A percentile compares a stretch with the other conserved stretches of the same genome.
Evolutionary conservation across 768 basidiomycete genomes (phyloP).

Genomic region (Mycena maculata): DNA sequence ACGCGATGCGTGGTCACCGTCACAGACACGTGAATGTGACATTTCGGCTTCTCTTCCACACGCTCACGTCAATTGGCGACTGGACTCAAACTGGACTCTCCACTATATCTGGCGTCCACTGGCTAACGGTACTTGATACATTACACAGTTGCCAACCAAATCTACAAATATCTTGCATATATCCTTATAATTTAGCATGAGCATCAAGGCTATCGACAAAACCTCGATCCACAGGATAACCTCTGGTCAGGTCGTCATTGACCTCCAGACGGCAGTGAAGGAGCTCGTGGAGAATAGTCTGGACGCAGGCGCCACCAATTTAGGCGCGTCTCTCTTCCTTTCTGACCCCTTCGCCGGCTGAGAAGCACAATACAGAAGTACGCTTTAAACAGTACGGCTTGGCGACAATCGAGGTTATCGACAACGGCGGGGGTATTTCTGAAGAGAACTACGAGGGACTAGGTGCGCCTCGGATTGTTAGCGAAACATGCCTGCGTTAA

Average conservation of each 20-base stretch:
- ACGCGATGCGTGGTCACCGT: neutral
- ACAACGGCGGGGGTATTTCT: constrained; percentile 91
- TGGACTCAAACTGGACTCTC: no score
- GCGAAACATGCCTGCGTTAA: neutral
- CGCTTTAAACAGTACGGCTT: constrained; percentile 91
- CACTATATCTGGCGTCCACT: no score
- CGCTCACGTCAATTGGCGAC: neutral
- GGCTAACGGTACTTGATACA: no score
- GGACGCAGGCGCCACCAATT: constrained; percentile 88
- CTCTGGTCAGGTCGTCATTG: constrained; percentile 94
- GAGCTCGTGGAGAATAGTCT: constrained; percentile 97
- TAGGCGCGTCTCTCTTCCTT: constrained; percentile 65
- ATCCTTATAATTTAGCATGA: constrained; percentile 5
- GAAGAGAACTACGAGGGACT: constrained; percentile 81
- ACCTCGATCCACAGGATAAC: constrained; percentile 89
- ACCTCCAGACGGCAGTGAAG: constrained; percentile 94
- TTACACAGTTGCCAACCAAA: no score
- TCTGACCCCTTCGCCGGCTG: neutral
- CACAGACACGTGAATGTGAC: neutral
- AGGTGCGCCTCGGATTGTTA: constrained; percentile 59
- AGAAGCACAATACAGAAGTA: constrained; percentile 68
- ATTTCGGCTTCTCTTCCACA: neutral
- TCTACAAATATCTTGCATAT: no score
- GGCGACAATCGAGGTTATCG: constrained; percentile 85
- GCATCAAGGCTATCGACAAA: constrained; percentile 74